phyloP scores from a whole-genome alignment of 768 basidiomycete genomes.

The Collybiopsis confluens region DNA sequence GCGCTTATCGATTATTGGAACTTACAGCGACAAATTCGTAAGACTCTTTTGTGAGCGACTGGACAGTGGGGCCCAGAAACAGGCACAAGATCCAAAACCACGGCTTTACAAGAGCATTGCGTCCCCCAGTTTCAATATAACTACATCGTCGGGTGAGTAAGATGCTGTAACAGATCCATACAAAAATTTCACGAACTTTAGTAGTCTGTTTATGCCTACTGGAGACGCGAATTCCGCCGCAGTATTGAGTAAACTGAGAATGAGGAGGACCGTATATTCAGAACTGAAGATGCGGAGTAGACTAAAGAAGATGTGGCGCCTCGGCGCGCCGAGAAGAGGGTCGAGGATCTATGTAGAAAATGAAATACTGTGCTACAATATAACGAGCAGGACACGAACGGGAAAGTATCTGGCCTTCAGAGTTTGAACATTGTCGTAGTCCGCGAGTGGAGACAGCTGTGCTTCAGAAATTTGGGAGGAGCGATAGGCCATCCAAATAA shows the following conservation, averaged over 20 bases:
- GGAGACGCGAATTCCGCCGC: conserved; percentile 29
- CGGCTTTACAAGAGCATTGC: conserved; percentile 44
- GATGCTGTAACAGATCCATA: no score
- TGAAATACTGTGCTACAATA: conserved; percentile 13
- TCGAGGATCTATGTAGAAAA: conserved; percentile 1
- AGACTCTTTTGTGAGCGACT: conserved; percentile 33
- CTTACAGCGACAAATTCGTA: conserved; percentile 26
- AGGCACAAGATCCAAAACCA: conserved; percentile 54
- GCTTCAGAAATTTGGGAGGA: conserved; percentile 42
- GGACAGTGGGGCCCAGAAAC: conserved; percentile 28
- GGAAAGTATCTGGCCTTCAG: conserved; percentile 22
- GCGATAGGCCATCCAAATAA: conserved; percentile 39
- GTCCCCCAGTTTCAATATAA: background rate
- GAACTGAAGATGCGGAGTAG: conserved; percentile 33
- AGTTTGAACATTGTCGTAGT: conserved; percentile 48
- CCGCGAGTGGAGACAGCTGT: conserved; percentile 57
- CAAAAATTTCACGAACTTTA: conserved; percentile 22
- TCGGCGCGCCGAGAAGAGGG: conserved; percentile 18
- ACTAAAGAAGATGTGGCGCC: conserved; percentile 20
- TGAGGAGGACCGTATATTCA: conserved; percentile 26
- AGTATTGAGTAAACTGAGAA: conserved; percentile 23
- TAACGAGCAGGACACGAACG: conserved; percentile 23
- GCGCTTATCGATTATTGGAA: background rate
- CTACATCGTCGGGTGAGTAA: background rate
- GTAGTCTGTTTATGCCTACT: conserved; percentile 35